Percentiles rank a stretch among this genome's conserved stretches.
Evolutionary conservation across 768 basidiomycete genomes (phyloP).

Genomic region (Macrolepiota fuliginosa): DNA sequence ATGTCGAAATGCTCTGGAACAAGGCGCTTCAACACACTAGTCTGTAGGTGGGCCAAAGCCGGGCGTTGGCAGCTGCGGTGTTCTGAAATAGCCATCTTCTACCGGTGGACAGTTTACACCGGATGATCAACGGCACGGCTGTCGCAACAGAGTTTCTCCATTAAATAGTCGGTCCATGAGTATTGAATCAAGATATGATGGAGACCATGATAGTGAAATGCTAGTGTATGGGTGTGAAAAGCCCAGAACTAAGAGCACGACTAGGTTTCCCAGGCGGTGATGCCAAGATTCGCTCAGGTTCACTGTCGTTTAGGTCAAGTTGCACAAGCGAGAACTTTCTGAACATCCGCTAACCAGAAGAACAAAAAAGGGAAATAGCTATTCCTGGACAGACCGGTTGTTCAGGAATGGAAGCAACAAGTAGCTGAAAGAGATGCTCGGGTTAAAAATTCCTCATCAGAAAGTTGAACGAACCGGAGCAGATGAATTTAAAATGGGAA

Average conservation of each 20-base stretch:
- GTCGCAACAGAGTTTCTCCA: neutral
- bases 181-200: no score
- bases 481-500: neutral
- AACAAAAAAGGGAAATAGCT: conserved; percentile 2
- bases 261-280: no score
- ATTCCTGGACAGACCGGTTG: neutral
- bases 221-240: no score
- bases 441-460: no score
- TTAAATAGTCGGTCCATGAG: neutral
- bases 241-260: no score
- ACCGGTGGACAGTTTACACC: neutral
- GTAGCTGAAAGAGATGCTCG: neutral
- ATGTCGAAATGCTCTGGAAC: neutral
- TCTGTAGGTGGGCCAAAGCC: neutral
- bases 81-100: neutral
- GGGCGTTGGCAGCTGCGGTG: neutral
- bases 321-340: neutral
- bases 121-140: neutral
- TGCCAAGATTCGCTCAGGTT: no score
- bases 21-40: neutral
- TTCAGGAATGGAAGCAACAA: neutral
- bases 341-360: neutral
- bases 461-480: no score
- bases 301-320: no score
- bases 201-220: no score